phyloP scores from a whole-genome alignment of 164 flowering plant species.

The Vitis riparia region DNA sequence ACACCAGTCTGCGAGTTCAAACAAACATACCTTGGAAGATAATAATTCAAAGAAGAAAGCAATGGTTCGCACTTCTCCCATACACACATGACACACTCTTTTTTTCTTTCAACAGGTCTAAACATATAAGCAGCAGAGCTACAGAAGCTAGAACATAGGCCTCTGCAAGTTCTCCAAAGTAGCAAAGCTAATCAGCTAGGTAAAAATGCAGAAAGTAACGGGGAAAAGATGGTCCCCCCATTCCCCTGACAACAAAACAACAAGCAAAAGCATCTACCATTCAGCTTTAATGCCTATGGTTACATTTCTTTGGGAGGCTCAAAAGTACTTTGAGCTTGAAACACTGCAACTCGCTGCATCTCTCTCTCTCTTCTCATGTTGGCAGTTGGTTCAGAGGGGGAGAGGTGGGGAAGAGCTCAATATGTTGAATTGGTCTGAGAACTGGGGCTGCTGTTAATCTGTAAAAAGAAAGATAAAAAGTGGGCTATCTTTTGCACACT shows the following conservation, averaged over 20 bases:
- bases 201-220: slow-evolving; percentile 27
- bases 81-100: slow-evolving; percentile 1
- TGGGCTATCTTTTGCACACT: slow-evolving; percentile 48
- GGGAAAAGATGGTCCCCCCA: slow-evolving; percentile 43
- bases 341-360: slow-evolving; percentile 9
- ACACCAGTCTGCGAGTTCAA: not conserved
- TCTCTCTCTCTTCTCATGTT: slow-evolving; percentile 19
- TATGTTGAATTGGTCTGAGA: slow-evolving; percentile 19
- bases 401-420: slow-evolving; percentile 9
- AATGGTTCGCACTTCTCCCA: not conserved
- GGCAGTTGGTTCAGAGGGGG: too few relatives aligned
- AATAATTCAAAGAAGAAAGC: not conserved
- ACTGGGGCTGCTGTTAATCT: slow-evolving; percentile 18
- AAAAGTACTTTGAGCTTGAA: slow-evolving; percentile 27
- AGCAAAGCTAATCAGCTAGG: slow-evolving; percentile 26
- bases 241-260: slow-evolving; percentile 42
- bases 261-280: slow-evolving; percentile 37
- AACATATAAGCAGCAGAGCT: slow-evolving; percentile 20
- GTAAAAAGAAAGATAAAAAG: slow-evolving; percentile 28
- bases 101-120: slow-evolving; percentile 14
- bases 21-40: slow-evolving; percentile 2
- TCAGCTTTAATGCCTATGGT: slow-evolving; percentile 35
- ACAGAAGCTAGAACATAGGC: slow-evolving; percentile 35
- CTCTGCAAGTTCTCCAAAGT: slow-evolving; percentile 32
- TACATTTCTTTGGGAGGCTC: slow-evolving; percentile 51